These are phyloP conservation scores for Phytophthora multivora DNA, from an alignment of 352 stramenopile species.

Conservation along the genomic window DNA sequence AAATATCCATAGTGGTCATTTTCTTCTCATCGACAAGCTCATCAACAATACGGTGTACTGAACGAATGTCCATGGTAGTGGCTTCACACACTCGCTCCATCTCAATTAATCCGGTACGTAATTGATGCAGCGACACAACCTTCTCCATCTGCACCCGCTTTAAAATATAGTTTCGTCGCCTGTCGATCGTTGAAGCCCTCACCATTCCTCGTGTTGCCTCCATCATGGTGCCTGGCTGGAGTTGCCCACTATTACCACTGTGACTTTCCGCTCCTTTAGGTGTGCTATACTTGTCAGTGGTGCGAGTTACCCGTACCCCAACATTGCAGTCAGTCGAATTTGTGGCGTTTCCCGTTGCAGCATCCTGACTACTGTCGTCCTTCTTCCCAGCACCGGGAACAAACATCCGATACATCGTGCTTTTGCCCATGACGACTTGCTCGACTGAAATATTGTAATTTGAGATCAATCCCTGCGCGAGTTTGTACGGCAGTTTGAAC, in stretches of 20 bases:
- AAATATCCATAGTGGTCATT: conserved; percentile 68
- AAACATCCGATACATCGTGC: conserved; percentile 87
- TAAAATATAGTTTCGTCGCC: conserved; percentile 59
- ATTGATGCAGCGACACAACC: conserved; percentile 72
- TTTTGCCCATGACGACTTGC: conserved; percentile 79
- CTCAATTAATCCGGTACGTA: conserved; percentile 58
- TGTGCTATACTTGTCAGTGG: conserved; percentile 35
- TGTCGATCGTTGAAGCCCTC: conserved; percentile 57
- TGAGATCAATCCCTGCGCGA: conserved; percentile 77
- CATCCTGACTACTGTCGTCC: conserved; percentile 5
- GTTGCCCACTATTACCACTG: conserved; percentile 10
- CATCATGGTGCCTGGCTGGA: conserved; percentile 65
- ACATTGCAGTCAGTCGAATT: conserved; percentile 9
- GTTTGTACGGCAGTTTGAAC: conserved; percentile 85
- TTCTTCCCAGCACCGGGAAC: conserved; percentile 31
- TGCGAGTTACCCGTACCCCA: conserved; percentile 33
- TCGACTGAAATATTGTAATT: conserved; percentile 83
- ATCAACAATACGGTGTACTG: conserved; percentile 66
- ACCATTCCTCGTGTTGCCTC: conserved; percentile 55
- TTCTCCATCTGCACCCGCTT: conserved; percentile 62
- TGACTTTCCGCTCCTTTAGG: conserved; percentile 19
- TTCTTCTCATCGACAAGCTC: conserved; percentile 56
- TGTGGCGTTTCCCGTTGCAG: neutral
- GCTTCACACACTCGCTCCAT: conserved; percentile 47
- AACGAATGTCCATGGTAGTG: conserved; percentile 68